Conservation (phyloP, 2,329 filamentous ascomycete species). For the Epichloe festucae region DNA sequence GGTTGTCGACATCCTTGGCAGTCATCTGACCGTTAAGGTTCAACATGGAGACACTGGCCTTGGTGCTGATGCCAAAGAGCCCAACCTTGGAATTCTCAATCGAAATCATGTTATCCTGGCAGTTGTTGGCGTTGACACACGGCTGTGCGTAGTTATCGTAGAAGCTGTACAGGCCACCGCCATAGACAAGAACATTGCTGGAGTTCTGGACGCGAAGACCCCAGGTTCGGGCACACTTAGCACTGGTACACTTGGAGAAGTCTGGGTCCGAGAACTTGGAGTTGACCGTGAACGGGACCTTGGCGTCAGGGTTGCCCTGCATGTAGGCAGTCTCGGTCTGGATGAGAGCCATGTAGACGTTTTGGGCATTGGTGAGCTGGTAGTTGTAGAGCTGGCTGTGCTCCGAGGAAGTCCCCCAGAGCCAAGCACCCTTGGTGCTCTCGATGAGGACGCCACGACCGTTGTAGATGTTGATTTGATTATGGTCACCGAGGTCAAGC, state of each 20-base stretch:
- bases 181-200: conserved; percentile 54
- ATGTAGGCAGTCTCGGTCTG: conserved; percentile 87
- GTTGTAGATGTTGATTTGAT: conserved; percentile 79
- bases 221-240: conserved; percentile 61
- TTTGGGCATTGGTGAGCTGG: conserved; percentile 62
- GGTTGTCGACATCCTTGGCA: conserved; percentile 46
- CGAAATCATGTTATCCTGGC: conserved; percentile 67
- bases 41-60: conserved; percentile 63
- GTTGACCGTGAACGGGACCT: conserved; percentile 49
- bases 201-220: conserved; percentile 60
- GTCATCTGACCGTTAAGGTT: conserved; percentile 42
- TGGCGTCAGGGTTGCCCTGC: conserved; percentile 68
- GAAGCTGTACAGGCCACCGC: conserved; percentile 68
- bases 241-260: conserved; percentile 45
- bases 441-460: conserved; percentile 75
- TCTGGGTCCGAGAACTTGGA: conserved; percentile 51
- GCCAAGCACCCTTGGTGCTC: conserved; percentile 61
- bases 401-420: conserved; percentile 63
- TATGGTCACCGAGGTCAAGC: conserved; percentile 59
- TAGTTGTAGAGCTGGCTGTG: conserved; percentile 68
- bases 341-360: conserved; percentile 71
- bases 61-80: conserved; percentile 60
- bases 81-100: conserved; percentile 54
- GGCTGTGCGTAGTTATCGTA: conserved; percentile 69
- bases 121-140: conserved; percentile 54